These are phyloP conservation scores for Datisca glomerata DNA, from an alignment of 306 rosid species.

Conservation along the genomic window DNA sequence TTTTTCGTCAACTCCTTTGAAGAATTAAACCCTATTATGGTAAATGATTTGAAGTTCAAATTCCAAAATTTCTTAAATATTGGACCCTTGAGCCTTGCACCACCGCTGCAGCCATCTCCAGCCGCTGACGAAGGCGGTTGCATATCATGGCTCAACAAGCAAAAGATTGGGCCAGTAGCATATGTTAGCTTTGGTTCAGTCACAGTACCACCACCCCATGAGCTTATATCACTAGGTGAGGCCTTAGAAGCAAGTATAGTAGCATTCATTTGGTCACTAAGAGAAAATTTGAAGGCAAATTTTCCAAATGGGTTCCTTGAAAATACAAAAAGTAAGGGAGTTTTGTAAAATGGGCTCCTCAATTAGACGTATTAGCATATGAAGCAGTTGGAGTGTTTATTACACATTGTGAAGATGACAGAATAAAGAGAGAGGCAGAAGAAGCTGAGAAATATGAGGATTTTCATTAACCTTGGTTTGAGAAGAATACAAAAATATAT, in stretches of 20 bases:
- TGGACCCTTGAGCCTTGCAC: constrained; percentile 17
- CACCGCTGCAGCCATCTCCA: not conserved
- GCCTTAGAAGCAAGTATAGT: constrained; percentile 10
- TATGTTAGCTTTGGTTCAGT: constrained; percentile 26
- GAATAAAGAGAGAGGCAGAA: too few species aligned
- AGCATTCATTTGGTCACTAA: constrained; percentile 18
- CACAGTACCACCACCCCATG: constrained; percentile 12
- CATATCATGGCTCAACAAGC: constrained; percentile 20
- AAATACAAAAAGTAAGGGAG: constrained; percentile 4
- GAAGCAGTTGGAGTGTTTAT: constrained; percentile 12
- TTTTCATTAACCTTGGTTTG: too few species aligned
- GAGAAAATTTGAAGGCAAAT: constrained; percentile 6
- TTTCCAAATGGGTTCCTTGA: constrained; percentile 9
- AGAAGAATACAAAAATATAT: too few species aligned
- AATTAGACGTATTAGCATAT: constrained; percentile 7
- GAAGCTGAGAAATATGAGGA: too few species aligned
- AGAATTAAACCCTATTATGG: constrained; percentile 13
- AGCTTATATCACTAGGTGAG: constrained; percentile 15
- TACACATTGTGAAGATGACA: constrained; percentile 16
- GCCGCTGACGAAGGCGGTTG: constrained; percentile 10
- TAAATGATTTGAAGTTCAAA: too few species aligned
- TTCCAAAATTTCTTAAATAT: too few species aligned
- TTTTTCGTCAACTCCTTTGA: constrained; percentile 21
- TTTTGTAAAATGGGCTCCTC: constrained; percentile 18
- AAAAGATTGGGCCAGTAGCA: constrained; percentile 10